Evolutionary conservation across 2,329 filamentous ascomycete species (phyloP), one percentile per base, ranked within the genome.

Genomic region (Beauveria australis): DNA sequence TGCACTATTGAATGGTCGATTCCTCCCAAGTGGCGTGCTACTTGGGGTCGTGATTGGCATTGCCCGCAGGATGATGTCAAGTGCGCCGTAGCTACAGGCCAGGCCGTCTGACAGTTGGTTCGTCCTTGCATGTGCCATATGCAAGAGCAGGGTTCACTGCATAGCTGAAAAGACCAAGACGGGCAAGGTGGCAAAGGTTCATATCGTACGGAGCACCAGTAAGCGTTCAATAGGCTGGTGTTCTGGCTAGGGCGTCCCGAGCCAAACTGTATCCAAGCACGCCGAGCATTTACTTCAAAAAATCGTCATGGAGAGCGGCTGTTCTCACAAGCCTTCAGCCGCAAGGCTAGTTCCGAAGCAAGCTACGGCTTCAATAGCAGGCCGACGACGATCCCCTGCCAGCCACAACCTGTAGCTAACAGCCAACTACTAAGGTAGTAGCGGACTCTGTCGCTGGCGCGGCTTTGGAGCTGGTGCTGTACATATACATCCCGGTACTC

Each of bases 401-500:
- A 26, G 43, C 37, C n/a, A 26, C 12, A 26, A 7, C 33, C 30
- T 37, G 22, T 3, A 40, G 10, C 30, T 33, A 14, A 33, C 30
- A 33, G 30, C 10, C 10, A 33, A 33, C 30, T 33, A 33, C 30
- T 33, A 22, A 22, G 22, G 22, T 22, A 8, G 28, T 30, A 30
- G 28, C 28, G 7, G 8, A 30, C 28, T 30, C 28, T 30, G 28
- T 46, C 16, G 33, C 22, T 51, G 9, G 46, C 18, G 26, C 53
- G 41, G 14, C n/a, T 14, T 43, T 22, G 40, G 24, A 14, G 54
- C 30, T 28, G 22, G 54, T 2, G 16, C 41, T 46, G 55, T 59
- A 59, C 55, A 47, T 59, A 19, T 59, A 59, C 47, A 30, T 59
- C 44, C 47, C n/a, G 47, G 24, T 59, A 59, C 30, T 33, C 30